phyloP scores from a whole-genome alignment of 176 grass and related monocot species.

The Olyra latifolia region DNA sequence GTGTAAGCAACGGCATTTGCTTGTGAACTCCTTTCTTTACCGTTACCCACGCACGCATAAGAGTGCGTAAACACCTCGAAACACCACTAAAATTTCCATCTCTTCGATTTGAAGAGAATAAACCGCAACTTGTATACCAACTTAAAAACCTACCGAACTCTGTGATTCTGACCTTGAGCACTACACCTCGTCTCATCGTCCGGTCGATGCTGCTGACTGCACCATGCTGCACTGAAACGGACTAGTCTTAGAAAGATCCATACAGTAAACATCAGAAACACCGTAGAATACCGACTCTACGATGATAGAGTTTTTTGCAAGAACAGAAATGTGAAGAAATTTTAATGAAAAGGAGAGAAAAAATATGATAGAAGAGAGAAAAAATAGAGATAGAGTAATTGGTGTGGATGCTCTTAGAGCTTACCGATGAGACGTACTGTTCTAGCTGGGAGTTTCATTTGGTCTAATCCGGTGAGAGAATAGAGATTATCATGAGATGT shows the following conservation, averaged over 20 bases:
- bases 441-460: neutral
- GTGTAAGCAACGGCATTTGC: conserved; percentile 30
- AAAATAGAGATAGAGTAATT: too few species aligned
- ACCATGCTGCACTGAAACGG: neutral
- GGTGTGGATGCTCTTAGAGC: too few species aligned
- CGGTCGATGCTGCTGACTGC: neutral
- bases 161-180: neutral
- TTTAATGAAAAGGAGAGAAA: too few species aligned
- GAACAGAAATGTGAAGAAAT: too few species aligned
- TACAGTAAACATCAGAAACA: too few species aligned
- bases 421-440: neutral
- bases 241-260: too few species aligned
- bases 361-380: too few species aligned
- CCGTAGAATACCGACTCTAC: too few species aligned
- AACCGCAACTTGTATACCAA: neutral
- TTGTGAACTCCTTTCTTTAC: conserved; percentile 2
- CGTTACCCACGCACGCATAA: neutral
- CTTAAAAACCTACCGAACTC: neutral
- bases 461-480: neutral
- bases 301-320: too few species aligned
- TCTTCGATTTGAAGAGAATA: neutral
- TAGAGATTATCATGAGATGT: neutral
- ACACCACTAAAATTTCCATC: neutral
- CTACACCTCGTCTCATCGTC: neutral
- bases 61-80: neutral